These are phyloP conservation scores for Eragrostis tef DNA, from an alignment of 202 grass and related monocot genomes.

Conservation along the genomic window DNA sequence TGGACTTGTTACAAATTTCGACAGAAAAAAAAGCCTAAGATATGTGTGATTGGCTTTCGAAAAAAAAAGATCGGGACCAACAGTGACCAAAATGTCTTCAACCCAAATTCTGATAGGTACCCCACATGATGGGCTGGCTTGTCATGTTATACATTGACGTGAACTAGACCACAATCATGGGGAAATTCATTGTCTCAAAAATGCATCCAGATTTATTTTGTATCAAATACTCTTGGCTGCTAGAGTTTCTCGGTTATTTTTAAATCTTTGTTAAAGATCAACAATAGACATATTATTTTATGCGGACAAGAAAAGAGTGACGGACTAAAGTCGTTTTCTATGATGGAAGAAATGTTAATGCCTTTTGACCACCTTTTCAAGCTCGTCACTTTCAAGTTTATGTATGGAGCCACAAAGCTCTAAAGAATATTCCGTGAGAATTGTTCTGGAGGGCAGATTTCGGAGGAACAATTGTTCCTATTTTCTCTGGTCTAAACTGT, in stretches of 20 bases:
- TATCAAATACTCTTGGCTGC: slow-evolving; percentile 16
- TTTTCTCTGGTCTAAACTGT: neutral
- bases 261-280: neutral
- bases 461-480: neutral
- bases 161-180: slow-evolving; percentile 17
- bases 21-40: neutral
- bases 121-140: neutral
- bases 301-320: neutral
- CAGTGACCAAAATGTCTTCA: slow-evolving; percentile 19
- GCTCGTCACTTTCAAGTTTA: neutral
- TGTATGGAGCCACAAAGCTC: neutral
- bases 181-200: slow-evolving; percentile 6
- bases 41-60: too few species aligned
- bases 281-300: neutral
- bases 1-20: neutral
- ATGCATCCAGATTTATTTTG: neutral
- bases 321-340: slow-evolving; percentile 6
- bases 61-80: too few species aligned
- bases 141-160: neutral
- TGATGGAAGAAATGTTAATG: neutral
- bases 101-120: neutral
- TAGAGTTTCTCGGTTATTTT: neutral
- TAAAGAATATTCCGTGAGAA: slow-evolving; percentile 2
- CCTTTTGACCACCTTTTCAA: slow-evolving; percentile 13
- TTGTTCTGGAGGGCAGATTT: neutral